Evolutionary conservation across 139 green algal genomes (phyloP).

Genomic region (Chlamydomonas sp.): DNA sequence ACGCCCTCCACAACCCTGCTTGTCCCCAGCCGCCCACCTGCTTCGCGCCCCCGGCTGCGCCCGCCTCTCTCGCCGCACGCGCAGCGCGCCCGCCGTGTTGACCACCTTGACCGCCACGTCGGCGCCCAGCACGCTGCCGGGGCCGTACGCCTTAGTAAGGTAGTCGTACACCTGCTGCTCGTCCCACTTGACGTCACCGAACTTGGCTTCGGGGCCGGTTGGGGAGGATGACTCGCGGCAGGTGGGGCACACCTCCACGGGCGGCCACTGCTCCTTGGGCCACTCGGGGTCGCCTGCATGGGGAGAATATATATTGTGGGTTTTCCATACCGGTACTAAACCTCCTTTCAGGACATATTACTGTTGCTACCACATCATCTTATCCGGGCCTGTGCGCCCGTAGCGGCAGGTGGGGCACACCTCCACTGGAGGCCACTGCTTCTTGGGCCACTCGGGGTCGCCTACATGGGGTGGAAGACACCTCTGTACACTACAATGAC

Average conservation of each 20-base stretch:
- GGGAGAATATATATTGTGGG: too few relatives aligned
- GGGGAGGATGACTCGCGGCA: background rate
- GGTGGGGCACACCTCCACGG: background rate
- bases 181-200: background rate
- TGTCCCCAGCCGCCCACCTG: background rate
- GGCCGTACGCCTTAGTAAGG: background rate
- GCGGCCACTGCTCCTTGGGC: constrained; percentile 77
- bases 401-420: constrained; percentile 15
- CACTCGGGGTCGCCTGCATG: constrained; percentile 73
- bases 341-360: too few relatives aligned
- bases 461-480: background rate
- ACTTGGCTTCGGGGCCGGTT: too few relatives aligned
- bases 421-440: constrained; percentile 60
- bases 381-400: too few relatives aligned
- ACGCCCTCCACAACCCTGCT: background rate
- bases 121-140: constrained; percentile 1
- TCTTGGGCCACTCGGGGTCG: constrained; percentile 77
- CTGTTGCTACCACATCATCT: too few relatives aligned
- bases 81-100: background rate
- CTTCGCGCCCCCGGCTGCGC: background rate
- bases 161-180: constrained; percentile 13
- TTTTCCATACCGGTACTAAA: too few relatives aligned
- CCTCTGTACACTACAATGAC: too few relatives aligned
- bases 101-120: background rate
- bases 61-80: background rate